Evolutionary conservation across 2,329 filamentous ascomycete genomes (phyloP).

Genomic region (Colletotrichum falcatum): DNA sequence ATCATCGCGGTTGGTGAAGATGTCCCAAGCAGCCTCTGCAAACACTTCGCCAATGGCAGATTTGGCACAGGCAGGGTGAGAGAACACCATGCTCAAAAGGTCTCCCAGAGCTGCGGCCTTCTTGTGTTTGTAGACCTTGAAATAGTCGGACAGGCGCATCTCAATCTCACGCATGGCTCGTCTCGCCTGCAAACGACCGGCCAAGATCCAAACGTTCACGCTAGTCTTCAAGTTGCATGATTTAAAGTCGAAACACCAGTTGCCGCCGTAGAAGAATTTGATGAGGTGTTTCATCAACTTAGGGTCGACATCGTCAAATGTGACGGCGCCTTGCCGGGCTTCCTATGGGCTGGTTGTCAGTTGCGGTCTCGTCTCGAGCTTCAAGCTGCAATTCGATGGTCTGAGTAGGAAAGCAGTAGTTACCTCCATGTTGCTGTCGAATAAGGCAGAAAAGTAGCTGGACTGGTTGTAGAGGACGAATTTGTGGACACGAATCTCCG

Average conservation of each 20-base stretch:
- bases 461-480: neutral
- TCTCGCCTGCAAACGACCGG: neutral
- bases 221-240: neutral
- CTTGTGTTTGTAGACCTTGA: neutral
- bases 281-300: neutral
- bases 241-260: neutral
- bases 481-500: neutral
- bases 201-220: neutral
- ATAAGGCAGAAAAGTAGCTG: neutral
- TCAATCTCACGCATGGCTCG: neutral
- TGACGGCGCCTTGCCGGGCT: neutral
- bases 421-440: neutral
- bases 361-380: neutral
- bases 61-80: neutral
- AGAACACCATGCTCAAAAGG: neutral
- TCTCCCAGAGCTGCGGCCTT: neutral
- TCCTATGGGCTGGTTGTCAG: neutral
- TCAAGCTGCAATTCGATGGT: accelerated
- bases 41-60: neutral
- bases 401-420: neutral
- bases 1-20: neutral
- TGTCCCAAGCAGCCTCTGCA: neutral
- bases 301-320: neutral
- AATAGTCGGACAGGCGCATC: neutral
- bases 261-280: slow-evolving; percentile 1